Evolutionary conservation across 768 basidiomycete genomes (phyloP), one percentile per base, ranked within the genome.

Genomic region (Lepiota venenata): DNA sequence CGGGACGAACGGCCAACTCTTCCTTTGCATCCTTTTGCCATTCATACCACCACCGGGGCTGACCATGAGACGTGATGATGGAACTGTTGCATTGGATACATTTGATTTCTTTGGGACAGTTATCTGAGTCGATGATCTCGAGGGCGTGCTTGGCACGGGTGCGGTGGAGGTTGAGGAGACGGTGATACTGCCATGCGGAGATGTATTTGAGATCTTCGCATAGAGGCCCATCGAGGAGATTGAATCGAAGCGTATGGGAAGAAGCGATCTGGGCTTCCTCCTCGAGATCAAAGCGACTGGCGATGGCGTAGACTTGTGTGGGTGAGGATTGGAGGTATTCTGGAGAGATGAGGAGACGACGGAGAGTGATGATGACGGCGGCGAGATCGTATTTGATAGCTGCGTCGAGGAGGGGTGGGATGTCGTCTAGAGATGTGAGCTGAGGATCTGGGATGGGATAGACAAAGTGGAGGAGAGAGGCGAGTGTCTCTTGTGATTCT

Each of bases 1-100:
- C 78, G 37, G 86, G 86, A 40, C 83, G 71, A 44, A 64, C 61
- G 21, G 68, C 67, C 52, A 90, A 67, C 62, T 89, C 88, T 62
- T 78, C 76, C 61, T 62, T 77, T 36, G 85, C 87, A 53, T 71
- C 62, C 63, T 63, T 75, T 64, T 80, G 76, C 60, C 81, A 91
- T 56, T 80, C 79, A 18, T 64, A 63, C 87, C 87, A 90, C 88
- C 87, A 89, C 65, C 76, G 78, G 18, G 88, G 88, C 4, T 75
- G 73, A 4, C 71, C 70, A 54, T 80, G 71, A 47, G 74, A 69
- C 1, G 74, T 71, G 57, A 66, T 65, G 7, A 69, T 56, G 1
- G 72, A 74, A 4, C 81, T 81, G 38, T 85, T 88, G 60, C 86
- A 90, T 56, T 84, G 80, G 70, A 83, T 78, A 67, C 88, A 89